Evolutionary conservation across 768 basidiomycete genomes (phyloP).

Genomic region (Boletus subparvulus): DNA sequence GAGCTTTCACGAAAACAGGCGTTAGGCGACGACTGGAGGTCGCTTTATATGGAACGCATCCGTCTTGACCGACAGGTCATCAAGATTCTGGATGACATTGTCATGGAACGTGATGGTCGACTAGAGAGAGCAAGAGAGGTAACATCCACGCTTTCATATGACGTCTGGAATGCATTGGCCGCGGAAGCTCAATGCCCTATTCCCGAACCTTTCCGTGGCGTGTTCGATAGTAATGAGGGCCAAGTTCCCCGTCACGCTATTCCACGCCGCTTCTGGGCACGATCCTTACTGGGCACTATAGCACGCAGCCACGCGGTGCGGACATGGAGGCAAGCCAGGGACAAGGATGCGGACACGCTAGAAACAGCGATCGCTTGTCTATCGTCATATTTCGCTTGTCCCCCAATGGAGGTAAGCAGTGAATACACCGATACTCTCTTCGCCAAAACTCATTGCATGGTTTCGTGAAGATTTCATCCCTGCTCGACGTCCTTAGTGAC

Average conservation of each 20-base stretch:
- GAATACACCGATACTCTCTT: neutral
- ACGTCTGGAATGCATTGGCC: constrained; percentile 56
- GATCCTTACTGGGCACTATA: constrained; percentile 42
- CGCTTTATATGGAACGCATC: constrained; percentile 46
- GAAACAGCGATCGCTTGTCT: constrained; percentile 49
- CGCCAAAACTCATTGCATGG: neutral
- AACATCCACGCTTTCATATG: constrained; percentile 43
- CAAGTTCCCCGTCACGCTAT: constrained; percentile 31
- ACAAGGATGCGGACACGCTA: constrained; percentile 30
- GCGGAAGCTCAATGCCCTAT: constrained; percentile 38
- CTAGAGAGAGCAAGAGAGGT: constrained; percentile 40
- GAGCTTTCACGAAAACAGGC: constrained; percentile 37
- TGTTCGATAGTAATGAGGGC: constrained; percentile 11
- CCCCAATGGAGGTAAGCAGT: constrained; percentile 41
- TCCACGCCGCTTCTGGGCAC: constrained; percentile 53
- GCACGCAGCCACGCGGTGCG: constrained; percentile 41
- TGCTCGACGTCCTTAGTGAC: constrained; percentile 40
- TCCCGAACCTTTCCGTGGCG: constrained; percentile 29
- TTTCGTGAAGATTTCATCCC: constrained; percentile 37
- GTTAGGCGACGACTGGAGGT: constrained; percentile 42
- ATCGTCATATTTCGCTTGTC: constrained; percentile 52
- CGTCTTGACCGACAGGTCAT: constrained; percentile 45
- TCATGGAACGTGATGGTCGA: constrained; percentile 37
- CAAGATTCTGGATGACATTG: constrained; percentile 41
- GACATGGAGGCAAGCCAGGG: constrained; percentile 35